These are phyloP conservation scores for Verticillium zaregamsianum DNA, from an alignment of 2,329 filamentous ascomycete genomes.

Conservation along the genomic window DNA sequence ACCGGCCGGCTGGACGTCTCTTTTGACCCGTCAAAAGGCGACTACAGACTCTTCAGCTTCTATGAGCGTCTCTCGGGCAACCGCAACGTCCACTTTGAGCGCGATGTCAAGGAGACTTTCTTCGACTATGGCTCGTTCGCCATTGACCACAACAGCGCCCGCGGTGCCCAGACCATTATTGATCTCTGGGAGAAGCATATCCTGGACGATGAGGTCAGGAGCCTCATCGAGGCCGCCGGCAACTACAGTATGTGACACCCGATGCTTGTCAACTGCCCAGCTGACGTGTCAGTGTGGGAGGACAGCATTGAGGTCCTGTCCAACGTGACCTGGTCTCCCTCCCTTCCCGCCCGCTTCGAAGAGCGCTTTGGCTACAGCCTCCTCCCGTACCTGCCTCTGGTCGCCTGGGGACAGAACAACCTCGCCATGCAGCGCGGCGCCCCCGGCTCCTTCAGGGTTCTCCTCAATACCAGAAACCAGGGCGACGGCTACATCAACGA, in stretches of 20 bases:
- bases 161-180: constrained; percentile 27
- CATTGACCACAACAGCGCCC: constrained; percentile 28
- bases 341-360: constrained; percentile 23
- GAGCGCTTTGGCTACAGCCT: constrained; percentile 27
- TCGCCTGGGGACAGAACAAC: constrained; percentile 16
- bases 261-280: neutral
- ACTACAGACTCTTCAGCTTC: constrained; percentile 6
- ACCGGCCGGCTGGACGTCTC: neutral
- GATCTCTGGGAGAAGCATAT: constrained; percentile 35
- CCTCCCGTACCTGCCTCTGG: constrained; percentile 24
- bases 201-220: constrained; percentile 22
- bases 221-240: constrained; percentile 25
- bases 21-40: constrained; percentile 10
- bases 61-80: neutral
- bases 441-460: neutral
- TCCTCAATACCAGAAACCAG: neutral
- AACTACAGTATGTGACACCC: constrained; percentile 18
- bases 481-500: constrained; percentile 5
- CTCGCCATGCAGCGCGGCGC: neutral
- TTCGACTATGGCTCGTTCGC: constrained; percentile 18
- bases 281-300: constrained; percentile 19
- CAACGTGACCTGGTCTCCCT: constrained; percentile 30
- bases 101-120: neutral
- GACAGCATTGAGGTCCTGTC: constrained; percentile 28
- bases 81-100: constrained; percentile 4